These are phyloP conservation scores for Phaseolus lunatus DNA, from an alignment of 306 rosid species.

Conservation along the genomic window DNA sequence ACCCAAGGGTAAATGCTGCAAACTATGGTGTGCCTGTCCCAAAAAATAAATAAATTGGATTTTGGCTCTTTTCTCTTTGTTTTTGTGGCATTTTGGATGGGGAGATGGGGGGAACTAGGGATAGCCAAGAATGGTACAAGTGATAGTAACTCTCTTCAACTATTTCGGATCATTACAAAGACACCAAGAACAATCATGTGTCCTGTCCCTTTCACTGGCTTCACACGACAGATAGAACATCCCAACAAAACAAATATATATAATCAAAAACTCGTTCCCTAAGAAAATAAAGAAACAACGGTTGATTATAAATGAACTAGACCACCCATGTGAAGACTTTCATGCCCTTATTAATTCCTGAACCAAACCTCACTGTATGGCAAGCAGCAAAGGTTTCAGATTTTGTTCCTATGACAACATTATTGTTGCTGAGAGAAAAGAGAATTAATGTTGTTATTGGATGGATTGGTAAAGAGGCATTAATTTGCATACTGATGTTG, in stretches of 20 bases:
- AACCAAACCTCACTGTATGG: slow-evolving; percentile 1
- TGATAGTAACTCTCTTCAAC: slow-evolving; percentile 36
- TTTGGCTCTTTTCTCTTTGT: slow-evolving; percentile 40
- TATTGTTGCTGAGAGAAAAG: background rate
- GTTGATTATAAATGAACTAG: slow-evolving; percentile 19
- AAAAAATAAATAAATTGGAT: background rate
- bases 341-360: background rate
- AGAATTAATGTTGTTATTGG: background rate
- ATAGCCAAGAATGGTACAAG: slow-evolving; percentile 21
- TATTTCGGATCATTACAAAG: slow-evolving; percentile 45
- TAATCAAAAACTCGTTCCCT: background rate
- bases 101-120: slow-evolving; percentile 9
- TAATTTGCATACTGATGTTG: slow-evolving; percentile 40
- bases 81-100: slow-evolving; percentile 5
- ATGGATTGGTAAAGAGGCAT: slow-evolving; percentile 35
- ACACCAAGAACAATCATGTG: slow-evolving; percentile 59
- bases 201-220: slow-evolving; percentile 50
- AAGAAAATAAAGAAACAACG: background rate
- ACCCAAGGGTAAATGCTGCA: slow-evolving; percentile 41
- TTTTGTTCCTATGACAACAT: background rate
- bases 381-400: background rate
- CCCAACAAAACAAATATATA: background rate
- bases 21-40: slow-evolving; percentile 6
- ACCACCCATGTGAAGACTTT: slow-evolving; percentile 21
- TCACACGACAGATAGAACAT: slow-evolving; percentile 20